Conservation (phyloP, 2,329 filamentous ascomycete species). For the Ceratocystis destructans region DNA sequence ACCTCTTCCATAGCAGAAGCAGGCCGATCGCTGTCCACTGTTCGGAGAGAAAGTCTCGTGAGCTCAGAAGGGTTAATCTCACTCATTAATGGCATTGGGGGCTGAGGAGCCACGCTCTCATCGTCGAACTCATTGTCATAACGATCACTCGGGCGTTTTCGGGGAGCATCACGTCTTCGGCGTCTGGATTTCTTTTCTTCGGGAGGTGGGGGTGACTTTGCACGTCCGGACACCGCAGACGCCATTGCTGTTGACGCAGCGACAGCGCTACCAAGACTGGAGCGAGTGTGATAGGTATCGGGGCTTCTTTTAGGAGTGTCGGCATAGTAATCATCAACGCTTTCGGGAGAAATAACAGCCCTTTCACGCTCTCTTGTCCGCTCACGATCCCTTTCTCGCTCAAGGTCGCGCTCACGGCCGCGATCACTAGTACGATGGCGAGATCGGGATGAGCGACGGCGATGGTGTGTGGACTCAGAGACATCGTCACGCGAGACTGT, state of each 20-base stretch:
- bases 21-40: slow-evolving; percentile 62
- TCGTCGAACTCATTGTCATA: slow-evolving; percentile 40
- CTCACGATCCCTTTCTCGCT: slow-evolving; percentile 5
- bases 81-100: slow-evolving; percentile 80
- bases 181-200: slow-evolving; percentile 27
- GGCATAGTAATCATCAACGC: slow-evolving; percentile 17
- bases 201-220: slow-evolving; percentile 22
- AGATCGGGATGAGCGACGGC: slow-evolving; percentile 41
- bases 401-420: neutral
- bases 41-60: slow-evolving; percentile 75
- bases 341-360: slow-evolving; percentile 9
- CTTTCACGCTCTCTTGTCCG: slow-evolving; percentile 32
- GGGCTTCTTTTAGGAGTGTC: slow-evolving; percentile 34
- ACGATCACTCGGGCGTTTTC: slow-evolving; percentile 33
- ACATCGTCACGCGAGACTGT: slow-evolving; percentile 41
- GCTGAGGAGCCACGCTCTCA: slow-evolving; percentile 41
- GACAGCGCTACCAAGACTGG: neutral
- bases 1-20: slow-evolving; percentile 51
- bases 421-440: slow-evolving; percentile 20
- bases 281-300: slow-evolving; percentile 33
- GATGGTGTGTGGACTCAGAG: slow-evolving; percentile 35
- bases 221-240: slow-evolving; percentile 21
- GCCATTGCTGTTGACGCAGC: slow-evolving; percentile 26
- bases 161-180: slow-evolving; percentile 38
- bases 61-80: slow-evolving; percentile 75